phyloP scores from a whole-genome alignment of 768 basidiomycete genomes.

The Trametes maxima region DNA sequence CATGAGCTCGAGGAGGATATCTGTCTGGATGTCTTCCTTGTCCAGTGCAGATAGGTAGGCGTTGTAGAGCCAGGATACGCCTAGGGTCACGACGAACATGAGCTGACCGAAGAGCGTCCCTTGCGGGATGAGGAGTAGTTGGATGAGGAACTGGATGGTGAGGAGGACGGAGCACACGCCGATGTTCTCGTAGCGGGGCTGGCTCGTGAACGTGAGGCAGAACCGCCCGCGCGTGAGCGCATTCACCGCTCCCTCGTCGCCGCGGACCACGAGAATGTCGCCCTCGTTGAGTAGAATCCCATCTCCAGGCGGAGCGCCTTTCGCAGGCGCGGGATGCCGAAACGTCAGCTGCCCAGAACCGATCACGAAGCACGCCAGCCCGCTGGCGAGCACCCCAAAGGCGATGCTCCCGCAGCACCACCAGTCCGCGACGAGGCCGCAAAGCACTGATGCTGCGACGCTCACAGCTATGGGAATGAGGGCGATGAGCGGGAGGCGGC shows the following conservation, averaged over 20 bases:
- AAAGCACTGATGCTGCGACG: conserved; percentile 10
- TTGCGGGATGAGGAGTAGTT: conserved; percentile 22
- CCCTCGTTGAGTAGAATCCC: conserved; percentile 10
- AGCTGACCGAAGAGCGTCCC: conserved; percentile 21
- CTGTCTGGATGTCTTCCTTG: conserved; percentile 20
- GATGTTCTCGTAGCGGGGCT: conserved; percentile 15
- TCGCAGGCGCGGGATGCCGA: conserved; percentile 12
- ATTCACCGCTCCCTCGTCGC: conserved; percentile 17
- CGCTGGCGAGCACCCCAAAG: conserved; percentile 18
- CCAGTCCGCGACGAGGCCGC: conserved; percentile 17
- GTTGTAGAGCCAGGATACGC: conserved; percentile 23
- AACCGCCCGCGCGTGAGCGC: conserved; percentile 22
- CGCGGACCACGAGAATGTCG: conserved; percentile 17
- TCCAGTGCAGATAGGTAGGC: conserved; percentile 21
- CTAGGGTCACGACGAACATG: conserved; percentile 22
- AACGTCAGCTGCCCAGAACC: conserved; percentile 18
- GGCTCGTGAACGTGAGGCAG: conserved; percentile 2
- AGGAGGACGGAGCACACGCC: conserved; percentile 15
- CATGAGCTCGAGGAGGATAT: conserved; percentile 10
- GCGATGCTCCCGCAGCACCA: conserved; percentile 22
- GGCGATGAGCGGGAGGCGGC: conserved; percentile 1
- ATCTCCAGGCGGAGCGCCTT: conserved; percentile 16
- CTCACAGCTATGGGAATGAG: conserved; percentile 11
- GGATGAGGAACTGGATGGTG: conserved; percentile 17
- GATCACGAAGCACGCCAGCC: conserved; percentile 16